These are phyloP conservation scores for Kluyveromyces lactis DNA, from an alignment of 805 yeast genomes.

Conservation along the genomic window DNA sequence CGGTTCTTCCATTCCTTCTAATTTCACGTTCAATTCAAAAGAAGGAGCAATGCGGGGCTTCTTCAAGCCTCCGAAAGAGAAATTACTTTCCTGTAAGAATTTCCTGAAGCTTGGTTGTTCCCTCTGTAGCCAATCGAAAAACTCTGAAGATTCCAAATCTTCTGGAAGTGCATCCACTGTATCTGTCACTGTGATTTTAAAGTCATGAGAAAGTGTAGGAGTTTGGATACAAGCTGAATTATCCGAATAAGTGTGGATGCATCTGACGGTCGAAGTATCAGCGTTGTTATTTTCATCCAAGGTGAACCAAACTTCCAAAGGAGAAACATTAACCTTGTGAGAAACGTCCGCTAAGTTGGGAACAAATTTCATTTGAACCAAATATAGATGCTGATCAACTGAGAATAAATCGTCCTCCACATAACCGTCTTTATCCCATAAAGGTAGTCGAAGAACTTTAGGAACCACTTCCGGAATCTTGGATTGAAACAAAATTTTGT, in stretches of 20 bases:
- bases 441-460: constrained; percentile 17
- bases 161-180: constrained; percentile 13
- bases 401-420: constrained; percentile 11
- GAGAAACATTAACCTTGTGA: constrained; percentile 10
- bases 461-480: constrained; percentile 17
- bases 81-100: constrained; percentile 27
- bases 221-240: constrained; percentile 17
- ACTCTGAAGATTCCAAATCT: constrained; percentile 19
- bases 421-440: constrained; percentile 8
- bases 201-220: constrained; percentile 21
- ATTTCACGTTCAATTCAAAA: constrained; percentile 10
- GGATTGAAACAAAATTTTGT: constrained; percentile 16
- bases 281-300: constrained; percentile 23
- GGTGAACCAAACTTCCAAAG: constrained; percentile 26
- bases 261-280: constrained; percentile 15
- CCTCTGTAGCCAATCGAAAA: constrained; percentile 8
- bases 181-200: constrained; percentile 15
- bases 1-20: constrained; percentile 1
- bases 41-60: constrained; percentile 10
- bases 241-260: constrained; percentile 16
- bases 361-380: constrained; percentile 20
- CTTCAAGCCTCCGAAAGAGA: constrained; percentile 12
- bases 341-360: constrained; percentile 13
- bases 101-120: constrained; percentile 37
- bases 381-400: constrained; percentile 25